Evolutionary conservation across 2,329 filamentous ascomycete species (phyloP), one percentile per base, ranked within the genome.

Genomic region (Fusarium algeriense): DNA sequence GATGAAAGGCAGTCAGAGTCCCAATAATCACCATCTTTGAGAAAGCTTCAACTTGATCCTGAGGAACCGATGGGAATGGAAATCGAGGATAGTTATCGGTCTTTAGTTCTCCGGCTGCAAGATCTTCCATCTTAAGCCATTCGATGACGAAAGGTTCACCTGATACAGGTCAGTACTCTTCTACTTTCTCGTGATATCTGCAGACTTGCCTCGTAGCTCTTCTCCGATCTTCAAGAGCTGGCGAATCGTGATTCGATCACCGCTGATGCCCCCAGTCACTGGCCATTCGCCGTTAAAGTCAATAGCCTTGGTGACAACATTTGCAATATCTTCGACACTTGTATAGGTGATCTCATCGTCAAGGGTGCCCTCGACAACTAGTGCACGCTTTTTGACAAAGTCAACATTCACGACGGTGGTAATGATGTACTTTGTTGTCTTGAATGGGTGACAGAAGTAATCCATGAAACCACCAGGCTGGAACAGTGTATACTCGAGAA

Each of bases 181-280:
- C 1, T 0, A 2, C 23, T 5, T 0, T 3, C 0, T 7, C 5
- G 2, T 1, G 2, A 3, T 2, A 11, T 15, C 2, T 2, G 6
- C 13, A 2, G 6, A 0, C 45, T 26, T 30, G 60, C 63, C 44
- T 41, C 38, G 26, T 1, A 60, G 17, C 1, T 43, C 37, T 14
- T 66, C 52, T 12, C 63, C 63, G 12, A 66, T 35, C 0, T 66
- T n/a, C 0, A 66, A 6, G 1, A 66, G 38, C 5, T 40, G 19
- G 1, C 60, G 63, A 2, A 50, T 40, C 2, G 60, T 26, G 5
- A 45, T 19, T 1, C 26, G 13, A 0, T 65, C 38, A 5, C 62
- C 62, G 3, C 19, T n/a, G 1, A 65, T 59, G 2, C 63, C 63
- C 0, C 63, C 63, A 2, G 45, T 2, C 1, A 28, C 23, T 0